A percentile compares a stretch with the other conserved stretches of the same genome.
phyloP scores from a whole-genome alignment of 2,329 filamentous ascomycete species.

The Annulohypoxylon truncatum region DNA sequence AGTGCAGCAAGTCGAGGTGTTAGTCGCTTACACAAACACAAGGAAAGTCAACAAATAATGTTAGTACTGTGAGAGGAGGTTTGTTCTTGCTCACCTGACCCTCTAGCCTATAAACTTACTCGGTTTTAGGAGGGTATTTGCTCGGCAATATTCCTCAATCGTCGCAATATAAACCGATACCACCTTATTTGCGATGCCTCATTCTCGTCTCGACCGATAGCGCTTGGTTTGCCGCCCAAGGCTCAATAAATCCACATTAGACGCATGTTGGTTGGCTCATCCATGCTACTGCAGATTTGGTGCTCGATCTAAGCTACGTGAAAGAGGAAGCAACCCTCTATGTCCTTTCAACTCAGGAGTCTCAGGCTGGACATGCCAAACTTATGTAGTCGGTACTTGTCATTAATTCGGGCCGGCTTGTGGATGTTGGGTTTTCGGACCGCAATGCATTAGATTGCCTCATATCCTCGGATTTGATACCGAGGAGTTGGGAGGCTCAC shows the following conservation, averaged over 20 bases:
- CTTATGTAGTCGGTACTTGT: neutral
- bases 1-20: neutral
- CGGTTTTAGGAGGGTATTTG: slow-evolving; percentile 8
- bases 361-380: neutral
- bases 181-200: neutral
- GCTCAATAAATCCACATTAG: slow-evolving; percentile 1
- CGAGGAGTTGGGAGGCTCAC: slow-evolving; percentile 1
- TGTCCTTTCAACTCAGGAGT: neutral
- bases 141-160: slow-evolving; percentile 10
- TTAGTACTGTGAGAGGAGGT: slow-evolving; percentile 14
- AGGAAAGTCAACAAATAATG: neutral
- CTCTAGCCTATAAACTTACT: slow-evolving; percentile 16
- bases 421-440: neutral
- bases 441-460: neutral
- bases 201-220: neutral
- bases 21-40: neutral
- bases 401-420: slow-evolving; percentile 2
- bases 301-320: neutral
- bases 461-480: slow-evolving; percentile 6
- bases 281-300: neutral
- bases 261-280: slow-evolving; percentile 11
- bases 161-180: slow-evolving; percentile 21
- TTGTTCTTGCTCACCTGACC: neutral
- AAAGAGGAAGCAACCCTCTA: neutral
- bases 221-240: neutral